These are phyloP conservation scores for Plasmodium relictum DNA, from an alignment of 169 alveolate species.

Conservation along the genomic window DNA sequence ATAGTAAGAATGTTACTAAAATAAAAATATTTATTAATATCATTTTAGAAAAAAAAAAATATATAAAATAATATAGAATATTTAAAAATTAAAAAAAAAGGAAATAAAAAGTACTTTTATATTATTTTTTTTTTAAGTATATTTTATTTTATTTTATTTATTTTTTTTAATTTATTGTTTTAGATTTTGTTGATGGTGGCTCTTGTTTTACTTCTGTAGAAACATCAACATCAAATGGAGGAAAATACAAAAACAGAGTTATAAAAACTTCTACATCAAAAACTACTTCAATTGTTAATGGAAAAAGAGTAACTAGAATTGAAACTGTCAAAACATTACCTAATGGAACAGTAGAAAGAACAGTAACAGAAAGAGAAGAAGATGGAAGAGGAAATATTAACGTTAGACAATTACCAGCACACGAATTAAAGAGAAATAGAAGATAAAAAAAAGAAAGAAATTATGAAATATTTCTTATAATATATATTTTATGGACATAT, in stretches of 20 bases:
- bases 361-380: slow-evolving; percentile 79
- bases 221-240: slow-evolving; percentile 68
- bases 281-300: slow-evolving; percentile 79
- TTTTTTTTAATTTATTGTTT: background rate
- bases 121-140: no score
- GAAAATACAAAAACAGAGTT: slow-evolving; percentile 51
- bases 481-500: no score
- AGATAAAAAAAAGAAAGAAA: slow-evolving; percentile 3
- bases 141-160: background rate
- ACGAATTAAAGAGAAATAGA: slow-evolving; percentile 49
- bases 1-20: slow-evolving; percentile 29
- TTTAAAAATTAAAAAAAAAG: no score
- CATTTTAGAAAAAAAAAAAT: no score
- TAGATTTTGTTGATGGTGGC: slow-evolving; percentile 67
- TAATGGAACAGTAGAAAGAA: slow-evolving; percentile 78
- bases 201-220: slow-evolving; percentile 62
- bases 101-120: background rate
- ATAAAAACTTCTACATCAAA: slow-evolving; percentile 79
- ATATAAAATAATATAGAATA: no score
- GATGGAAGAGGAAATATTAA: slow-evolving; percentile 79
- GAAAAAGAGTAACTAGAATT: slow-evolving; percentile 74
- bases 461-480: no score
- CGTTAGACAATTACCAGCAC: slow-evolving; percentile 70
- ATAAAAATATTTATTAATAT: background rate
- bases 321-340: slow-evolving; percentile 78